Base-by-base conservation (phyloP, 768 basidiomycete species). In the Pulveroboletus sp. region DNA sequence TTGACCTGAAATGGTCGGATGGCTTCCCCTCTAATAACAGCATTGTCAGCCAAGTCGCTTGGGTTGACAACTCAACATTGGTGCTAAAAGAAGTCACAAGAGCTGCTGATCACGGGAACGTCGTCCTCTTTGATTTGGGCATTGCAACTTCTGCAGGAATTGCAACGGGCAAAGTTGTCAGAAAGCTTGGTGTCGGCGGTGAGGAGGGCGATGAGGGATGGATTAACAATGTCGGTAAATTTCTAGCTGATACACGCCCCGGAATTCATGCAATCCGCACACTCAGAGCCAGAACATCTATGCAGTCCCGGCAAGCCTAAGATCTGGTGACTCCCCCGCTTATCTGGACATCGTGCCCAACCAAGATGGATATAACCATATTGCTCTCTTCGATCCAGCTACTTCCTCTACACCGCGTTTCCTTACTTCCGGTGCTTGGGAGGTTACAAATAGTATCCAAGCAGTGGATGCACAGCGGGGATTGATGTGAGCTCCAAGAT, bases 141-240 rank as follows among this genome's bases (percentile, higher is more conserved):
- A 60, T 57, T 19, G 50, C 57, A 34, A 59, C 54, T 34, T 59
- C 53, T 1, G 60, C 58, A 7, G 62, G 45, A 11, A 68, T 68
- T 38, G 67, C 69, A 11, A 60, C 58, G 27, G 82, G 84, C 7
- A 62, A 57, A 39, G 81, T 91, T 13, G 87, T 92, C 8, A 73
- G 95, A 49, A 84, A 75, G 52, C 74, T 95, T 10, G 95, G 93
- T 5, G 78, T 81, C 62, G 63, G 83, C 30, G 95, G 91, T 6
- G 94, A 93, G 59, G 78, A 95, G 61, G 86, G 83, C 0, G 95
- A 96, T 61, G 82, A 82, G 31, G 96, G 96, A 1, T 99, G 96
- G 96, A 92, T 97, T 53, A 90, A 97, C 43, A 72, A 80, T 52
- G 93, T 91, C 55, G 52, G 85, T 73, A 26, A 45, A 41, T 22